A percentile compares a stretch with the other conserved stretches of the same genome.
Conservation (phyloP, 352 stramenopile genomes). For the Plasmopara halstedii region DNA sequence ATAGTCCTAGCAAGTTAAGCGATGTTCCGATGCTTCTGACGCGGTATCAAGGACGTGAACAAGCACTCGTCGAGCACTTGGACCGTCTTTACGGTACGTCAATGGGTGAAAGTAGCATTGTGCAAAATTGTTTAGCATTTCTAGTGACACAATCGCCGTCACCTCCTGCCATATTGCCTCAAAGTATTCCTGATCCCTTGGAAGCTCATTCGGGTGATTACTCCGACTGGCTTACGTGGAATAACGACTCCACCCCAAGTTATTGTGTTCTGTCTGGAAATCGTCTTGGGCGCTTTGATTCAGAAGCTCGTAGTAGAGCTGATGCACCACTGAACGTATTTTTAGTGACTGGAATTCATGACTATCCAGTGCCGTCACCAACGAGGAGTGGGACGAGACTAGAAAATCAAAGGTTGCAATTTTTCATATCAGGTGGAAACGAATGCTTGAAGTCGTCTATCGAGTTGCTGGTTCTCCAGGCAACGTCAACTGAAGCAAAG, state of each 20-base stretch:
- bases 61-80: slow-evolving; percentile 46
- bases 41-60: slow-evolving; percentile 41
- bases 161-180: not conserved
- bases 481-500: slow-evolving; percentile 34
- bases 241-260: slow-evolving; percentile 11
- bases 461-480: slow-evolving; percentile 29
- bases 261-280: slow-evolving; percentile 47
- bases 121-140: slow-evolving; percentile 24
- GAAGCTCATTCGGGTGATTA: slow-evolving; percentile 11
- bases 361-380: slow-evolving; percentile 28
- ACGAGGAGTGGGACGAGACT: slow-evolving; percentile 14
- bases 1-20: slow-evolving; percentile 51
- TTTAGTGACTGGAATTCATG: slow-evolving; percentile 36
- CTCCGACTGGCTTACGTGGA: slow-evolving; percentile 34
- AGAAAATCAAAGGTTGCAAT: slow-evolving; percentile 13
- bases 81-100: slow-evolving; percentile 60
- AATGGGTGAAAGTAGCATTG: slow-evolving; percentile 24
- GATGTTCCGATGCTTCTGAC: slow-evolving; percentile 51
- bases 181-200: slow-evolving; percentile 23
- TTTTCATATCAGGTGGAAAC: slow-evolving; percentile 18
- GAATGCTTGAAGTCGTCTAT: slow-evolving; percentile 3
- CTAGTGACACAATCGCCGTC: slow-evolving; percentile 3
- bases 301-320: slow-evolving; percentile 10
- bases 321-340: slow-evolving; percentile 30
- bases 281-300: slow-evolving; percentile 43